Conservation (phyloP, 148 eudicot genomes). For the Vaccinium vitisidaea region DNA sequence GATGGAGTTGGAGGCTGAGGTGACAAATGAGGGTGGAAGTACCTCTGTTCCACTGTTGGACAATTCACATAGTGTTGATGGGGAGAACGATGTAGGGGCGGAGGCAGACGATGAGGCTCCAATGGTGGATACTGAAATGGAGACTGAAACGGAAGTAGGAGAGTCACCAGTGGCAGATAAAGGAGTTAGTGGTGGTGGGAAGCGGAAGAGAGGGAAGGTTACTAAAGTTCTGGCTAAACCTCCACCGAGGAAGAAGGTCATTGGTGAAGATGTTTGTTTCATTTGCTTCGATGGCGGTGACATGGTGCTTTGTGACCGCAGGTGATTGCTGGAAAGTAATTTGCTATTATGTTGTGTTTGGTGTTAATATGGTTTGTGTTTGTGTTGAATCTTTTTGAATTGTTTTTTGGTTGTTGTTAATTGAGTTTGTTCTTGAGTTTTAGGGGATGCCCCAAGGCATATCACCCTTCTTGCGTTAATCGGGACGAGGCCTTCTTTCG, state of each 20-base stretch:
- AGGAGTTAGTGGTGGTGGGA: conserved; percentile 54
- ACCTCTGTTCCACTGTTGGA: background rate
- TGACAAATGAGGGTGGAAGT: background rate
- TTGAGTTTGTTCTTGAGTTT: conserved; percentile 22
- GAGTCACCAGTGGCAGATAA: conserved; percentile 20
- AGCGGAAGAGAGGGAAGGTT: conserved; percentile 66
- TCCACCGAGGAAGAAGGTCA: conserved; percentile 36
- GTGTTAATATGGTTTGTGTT: background rate
- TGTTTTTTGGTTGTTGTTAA: background rate
- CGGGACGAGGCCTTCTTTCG: conserved; percentile 80
- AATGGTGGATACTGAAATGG: conserved; percentile 36
- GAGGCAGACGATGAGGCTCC: conserved; percentile 28
- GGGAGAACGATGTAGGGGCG: conserved; percentile 19
- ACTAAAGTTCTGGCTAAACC: conserved; percentile 38
- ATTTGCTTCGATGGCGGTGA: conserved; percentile 96
- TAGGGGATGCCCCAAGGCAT: conserved; percentile 94
- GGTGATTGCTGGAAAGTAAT: conserved; percentile 35
- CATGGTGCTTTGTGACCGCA: conserved; percentile 88
- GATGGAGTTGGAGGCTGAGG: background rate
- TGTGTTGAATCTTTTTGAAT: background rate
- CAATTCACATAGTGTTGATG: background rate
- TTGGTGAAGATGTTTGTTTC: conserved; percentile 92
- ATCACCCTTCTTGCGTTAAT: conserved; percentile 90
- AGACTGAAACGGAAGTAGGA: conserved; percentile 25
- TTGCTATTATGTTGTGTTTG: background rate